Evolutionary conservation across 2,329 filamentous ascomycete species (phyloP).

Genomic region (Cladosporium sp.): DNA sequence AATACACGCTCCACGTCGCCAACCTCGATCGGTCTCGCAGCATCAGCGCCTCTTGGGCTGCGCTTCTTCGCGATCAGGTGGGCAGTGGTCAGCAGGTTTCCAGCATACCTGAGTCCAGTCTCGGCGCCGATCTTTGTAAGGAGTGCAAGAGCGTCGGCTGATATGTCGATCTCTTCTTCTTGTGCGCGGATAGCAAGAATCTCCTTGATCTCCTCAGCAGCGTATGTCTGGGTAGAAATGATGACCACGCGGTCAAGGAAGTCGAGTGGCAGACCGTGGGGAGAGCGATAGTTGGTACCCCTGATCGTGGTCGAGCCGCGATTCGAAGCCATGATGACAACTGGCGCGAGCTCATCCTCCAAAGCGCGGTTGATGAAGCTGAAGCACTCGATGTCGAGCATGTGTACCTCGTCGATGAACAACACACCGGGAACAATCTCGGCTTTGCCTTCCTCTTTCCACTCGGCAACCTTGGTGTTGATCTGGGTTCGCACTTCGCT

Average conservation of each 20-base stretch:
- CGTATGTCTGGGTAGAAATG: constrained; percentile 87
- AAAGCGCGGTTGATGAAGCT: constrained; percentile 97
- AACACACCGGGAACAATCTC: constrained; percentile 96
- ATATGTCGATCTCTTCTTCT: constrained; percentile 93
- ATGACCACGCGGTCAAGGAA: constrained; percentile 96
- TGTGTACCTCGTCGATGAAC: constrained; percentile 99
- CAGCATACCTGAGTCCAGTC: constrained; percentile 89
- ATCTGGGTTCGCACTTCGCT: constrained; percentile 98
- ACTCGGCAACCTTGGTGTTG: constrained; percentile 97
- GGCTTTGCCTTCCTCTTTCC: constrained; percentile 99
- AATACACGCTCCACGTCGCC: constrained; percentile 93
- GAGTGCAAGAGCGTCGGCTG: constrained; percentile 83
- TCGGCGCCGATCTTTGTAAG: constrained; percentile 95
- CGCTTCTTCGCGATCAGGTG: constrained; percentile 85
- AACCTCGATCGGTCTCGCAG: constrained; percentile 59
- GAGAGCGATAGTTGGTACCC: constrained; percentile 88
- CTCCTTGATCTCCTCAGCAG: constrained; percentile 80
- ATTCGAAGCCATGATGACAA: constrained; percentile 99
- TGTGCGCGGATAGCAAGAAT: constrained; percentile 90
- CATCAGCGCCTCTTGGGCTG: constrained; percentile 64
- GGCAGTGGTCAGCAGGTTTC: constrained; percentile 94
- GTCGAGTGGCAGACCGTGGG: constrained; percentile 91
- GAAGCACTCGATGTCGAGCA: constrained; percentile 99
- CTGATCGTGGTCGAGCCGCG: constrained; percentile 87
- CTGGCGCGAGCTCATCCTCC: constrained; percentile 89